These are phyloP conservation scores for Botrytis medusae DNA, from an alignment of 2,329 filamentous ascomycete species.

Conservation along the genomic window DNA sequence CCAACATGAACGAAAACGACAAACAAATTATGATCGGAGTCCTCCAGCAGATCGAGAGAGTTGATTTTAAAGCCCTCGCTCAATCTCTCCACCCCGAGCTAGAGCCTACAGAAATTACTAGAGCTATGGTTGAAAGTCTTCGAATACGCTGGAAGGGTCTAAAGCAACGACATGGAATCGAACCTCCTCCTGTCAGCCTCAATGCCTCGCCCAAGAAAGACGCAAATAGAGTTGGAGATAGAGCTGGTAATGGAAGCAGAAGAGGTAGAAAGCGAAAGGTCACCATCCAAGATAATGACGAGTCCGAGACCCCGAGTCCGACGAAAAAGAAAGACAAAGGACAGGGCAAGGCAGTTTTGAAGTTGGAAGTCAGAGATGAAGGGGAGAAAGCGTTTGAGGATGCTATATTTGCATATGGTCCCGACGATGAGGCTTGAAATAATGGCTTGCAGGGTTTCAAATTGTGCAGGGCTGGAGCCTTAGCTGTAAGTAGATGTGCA, in stretches of 20 bases:
- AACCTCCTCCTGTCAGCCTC: background rate
- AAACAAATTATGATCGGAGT: background rate
- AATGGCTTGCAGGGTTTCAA: background rate
- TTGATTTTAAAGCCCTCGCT: background rate
- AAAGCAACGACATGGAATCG: background rate
- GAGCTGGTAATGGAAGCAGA: no score
- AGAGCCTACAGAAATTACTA: background rate
- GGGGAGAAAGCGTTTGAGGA: conserved; percentile 11
- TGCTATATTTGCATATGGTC: background rate
- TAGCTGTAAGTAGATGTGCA: background rate
- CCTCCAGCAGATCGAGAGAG: background rate
- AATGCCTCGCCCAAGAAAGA: background rate
- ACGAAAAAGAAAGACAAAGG: conserved; percentile 2
- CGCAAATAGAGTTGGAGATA: background rate
- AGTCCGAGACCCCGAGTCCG: background rate
- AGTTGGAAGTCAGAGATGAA: background rate
- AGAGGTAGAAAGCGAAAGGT: conserved; percentile 11
- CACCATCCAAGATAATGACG: background rate
- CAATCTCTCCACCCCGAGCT: background rate
- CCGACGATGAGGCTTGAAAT: background rate
- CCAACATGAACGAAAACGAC: conserved; percentile 11
- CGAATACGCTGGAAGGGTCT: conserved; percentile 5
- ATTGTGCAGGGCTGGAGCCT: conserved; percentile 11
- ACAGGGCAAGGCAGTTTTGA: background rate
- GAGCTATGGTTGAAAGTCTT: background rate